Conservation (phyloP, 148 eudicot genomes). For the Rhododendron kiyosumense region DNA sequence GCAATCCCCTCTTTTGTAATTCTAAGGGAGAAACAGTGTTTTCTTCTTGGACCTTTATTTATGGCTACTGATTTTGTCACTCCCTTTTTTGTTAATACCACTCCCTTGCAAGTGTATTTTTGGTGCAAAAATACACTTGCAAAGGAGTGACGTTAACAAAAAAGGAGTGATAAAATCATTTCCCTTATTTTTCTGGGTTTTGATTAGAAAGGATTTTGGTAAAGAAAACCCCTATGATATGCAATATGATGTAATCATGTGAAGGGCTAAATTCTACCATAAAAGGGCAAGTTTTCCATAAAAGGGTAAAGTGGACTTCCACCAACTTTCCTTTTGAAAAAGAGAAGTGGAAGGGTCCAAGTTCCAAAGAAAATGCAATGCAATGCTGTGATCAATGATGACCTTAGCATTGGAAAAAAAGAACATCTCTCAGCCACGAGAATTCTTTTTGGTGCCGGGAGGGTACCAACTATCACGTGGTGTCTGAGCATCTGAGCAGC, state of each 20-base stretch:
- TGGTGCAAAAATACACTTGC: too few relatives aligned
- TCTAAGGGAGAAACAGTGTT: too few relatives aligned
- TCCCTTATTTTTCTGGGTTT: too few relatives aligned
- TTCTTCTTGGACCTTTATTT: not conserved
- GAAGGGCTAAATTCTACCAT: not conserved
- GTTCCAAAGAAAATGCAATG: not conserved
- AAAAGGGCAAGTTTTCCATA: not conserved
- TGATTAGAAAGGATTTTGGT: not conserved
- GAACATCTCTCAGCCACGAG: not conserved
- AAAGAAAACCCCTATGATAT: not conserved
- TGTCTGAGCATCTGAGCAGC: too few relatives aligned
- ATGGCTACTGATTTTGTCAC: too few relatives aligned
- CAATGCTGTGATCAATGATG: slow-evolving; percentile 7
- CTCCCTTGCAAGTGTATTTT: too few relatives aligned
- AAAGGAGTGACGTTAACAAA: too few relatives aligned
- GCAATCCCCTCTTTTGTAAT: too few relatives aligned
- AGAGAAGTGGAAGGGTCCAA: not conserved
- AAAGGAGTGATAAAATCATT: too few relatives aligned
- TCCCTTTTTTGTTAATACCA: too few relatives aligned
- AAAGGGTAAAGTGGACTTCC: not conserved
- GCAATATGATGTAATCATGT: slow-evolving; percentile 3
- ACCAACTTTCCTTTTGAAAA: not conserved
- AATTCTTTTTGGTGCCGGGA: too few relatives aligned
- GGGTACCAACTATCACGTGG: too few relatives aligned
- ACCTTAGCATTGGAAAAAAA: not conserved